Base-by-base conservation (phyloP, 2,329 filamentous ascomycete genomes). In the Zasmidium angulare region DNA sequence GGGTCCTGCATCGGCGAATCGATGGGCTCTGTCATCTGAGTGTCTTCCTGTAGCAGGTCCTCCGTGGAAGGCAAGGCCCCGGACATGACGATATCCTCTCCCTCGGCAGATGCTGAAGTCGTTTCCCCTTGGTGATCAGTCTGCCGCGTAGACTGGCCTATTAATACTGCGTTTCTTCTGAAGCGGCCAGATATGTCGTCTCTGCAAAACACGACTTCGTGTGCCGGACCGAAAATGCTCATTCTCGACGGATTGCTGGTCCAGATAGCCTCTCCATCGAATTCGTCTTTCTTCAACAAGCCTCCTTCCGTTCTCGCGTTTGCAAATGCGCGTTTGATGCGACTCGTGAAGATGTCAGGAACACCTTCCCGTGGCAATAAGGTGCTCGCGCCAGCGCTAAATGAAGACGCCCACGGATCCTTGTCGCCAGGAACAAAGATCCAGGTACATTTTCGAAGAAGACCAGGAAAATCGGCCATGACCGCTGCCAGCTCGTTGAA, bases 361-460 rank as follows among this genome's bases (percentile, higher is more conserved):
- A 99, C 84, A 0, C 83, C 77, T 64, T 88, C 87, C 10, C 88
- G 78, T 0, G 91, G 91, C 11, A 93, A 71, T 0, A 88, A 84
- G 0, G 85, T 84, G 0, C 89, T 86, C 1, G 89, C 88, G 2
- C 91, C 91, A 1, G 87, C 88, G 0, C 86, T 86, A 72, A 96
- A 96, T 1, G 92, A 84, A 0, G 91, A 96, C 3, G 89, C 86
- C 95, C 95, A 99, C n/a, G 91, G 93, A 73, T 99, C 95, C 72
- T 97, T 96, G 76, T 98, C 93, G 26, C 95, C 95, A 0, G 95
- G 95, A 0, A 98, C 89, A 71, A 99, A 96, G 29, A 96, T 81
- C 73, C 98, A 96, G 0, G 90, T 93, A 3, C 90, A 88, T 23
- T 84, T 84, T 58, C 89, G 88, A 47, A 98, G 83, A 14, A 99